Evolutionary conservation across 495 filamentous ascomycete species (phyloP).

Genomic region (Letharia lupina): DNA sequence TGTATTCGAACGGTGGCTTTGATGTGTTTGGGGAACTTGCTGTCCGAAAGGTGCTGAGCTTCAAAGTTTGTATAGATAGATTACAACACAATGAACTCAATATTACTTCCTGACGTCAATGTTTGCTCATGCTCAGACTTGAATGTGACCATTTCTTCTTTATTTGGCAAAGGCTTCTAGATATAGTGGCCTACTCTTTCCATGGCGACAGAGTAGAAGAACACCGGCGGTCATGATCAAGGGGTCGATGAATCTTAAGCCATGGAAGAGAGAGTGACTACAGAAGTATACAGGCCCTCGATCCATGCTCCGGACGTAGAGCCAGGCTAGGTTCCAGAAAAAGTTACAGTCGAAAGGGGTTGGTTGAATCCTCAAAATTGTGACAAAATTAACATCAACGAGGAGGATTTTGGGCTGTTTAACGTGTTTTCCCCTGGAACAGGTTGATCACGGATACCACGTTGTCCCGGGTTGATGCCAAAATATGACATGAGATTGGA

Average conservation of each 20-base stretch:
- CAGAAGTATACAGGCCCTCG: neutral
- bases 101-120: neutral
- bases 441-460: too few species aligned
- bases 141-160: neutral
- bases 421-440: too few species aligned
- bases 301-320: too few species aligned
- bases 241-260: neutral
- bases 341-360: too few species aligned
- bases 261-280: neutral
- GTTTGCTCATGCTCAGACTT: neutral
- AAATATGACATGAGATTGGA: too few species aligned
- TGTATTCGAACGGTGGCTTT: neutral
- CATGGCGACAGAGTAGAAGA: neutral
- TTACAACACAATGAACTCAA: neutral
- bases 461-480: too few species aligned
- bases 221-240: neutral
- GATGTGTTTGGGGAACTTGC: neutral
- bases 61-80: neutral
- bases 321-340: too few species aligned
- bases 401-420: too few species aligned
- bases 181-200: neutral
- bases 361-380: too few species aligned
- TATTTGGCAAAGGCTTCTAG: too few species aligned
- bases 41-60: neutral
- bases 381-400: too few species aligned